Percentiles rank a stretch among this genome's conserved stretches.
Conservation (phyloP, 177 flowering plant genomes). For the Vitis hybrid region DNA sequence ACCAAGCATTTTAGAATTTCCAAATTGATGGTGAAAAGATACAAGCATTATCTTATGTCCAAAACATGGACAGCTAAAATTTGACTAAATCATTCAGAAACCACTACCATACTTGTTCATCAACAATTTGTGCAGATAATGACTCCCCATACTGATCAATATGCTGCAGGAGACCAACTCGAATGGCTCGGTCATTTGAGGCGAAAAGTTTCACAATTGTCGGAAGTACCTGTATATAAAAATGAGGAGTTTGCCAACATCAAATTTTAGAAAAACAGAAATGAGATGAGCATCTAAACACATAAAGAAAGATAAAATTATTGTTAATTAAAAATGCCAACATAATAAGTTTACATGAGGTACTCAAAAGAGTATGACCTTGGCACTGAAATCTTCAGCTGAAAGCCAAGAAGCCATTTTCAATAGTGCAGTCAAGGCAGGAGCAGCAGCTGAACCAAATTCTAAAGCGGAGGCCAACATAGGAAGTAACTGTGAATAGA, state of each 20-base stretch:
- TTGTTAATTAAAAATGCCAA: not conserved
- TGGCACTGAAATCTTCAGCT: conserved; percentile 70
- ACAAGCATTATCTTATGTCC: not conserved
- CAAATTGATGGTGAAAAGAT: not conserved
- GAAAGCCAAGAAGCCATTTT: conserved; percentile 98
- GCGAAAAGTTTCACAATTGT: conserved; percentile 89
- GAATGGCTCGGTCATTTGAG: conserved; percentile 86
- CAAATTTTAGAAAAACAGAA: conserved; percentile 4
- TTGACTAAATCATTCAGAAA: not conserved
- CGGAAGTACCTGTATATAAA: conserved; percentile 68
- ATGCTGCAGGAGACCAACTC: conserved; percentile 88
- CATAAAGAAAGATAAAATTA: not conserved
- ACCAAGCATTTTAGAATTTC: conserved; percentile 8
- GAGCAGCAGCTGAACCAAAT: conserved; percentile 98
- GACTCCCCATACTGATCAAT: conserved; percentile 97
- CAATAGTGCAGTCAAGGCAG: conserved; percentile 89
- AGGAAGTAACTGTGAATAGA: conserved; percentile 71
- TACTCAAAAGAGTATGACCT: conserved; percentile 42
- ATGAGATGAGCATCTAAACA: not conserved
- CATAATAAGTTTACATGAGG: not conserved
- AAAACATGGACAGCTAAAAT: conserved; percentile 1
- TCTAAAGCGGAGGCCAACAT: conserved; percentile 92
- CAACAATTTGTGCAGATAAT: conserved; percentile 83
- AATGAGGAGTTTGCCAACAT: conserved; percentile 1
- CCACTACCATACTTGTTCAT: conserved; percentile 76